Evolutionary conservation across 352 stramenopile genomes (phyloP).

Genomic region (Globisporangium alternatum): DNA sequence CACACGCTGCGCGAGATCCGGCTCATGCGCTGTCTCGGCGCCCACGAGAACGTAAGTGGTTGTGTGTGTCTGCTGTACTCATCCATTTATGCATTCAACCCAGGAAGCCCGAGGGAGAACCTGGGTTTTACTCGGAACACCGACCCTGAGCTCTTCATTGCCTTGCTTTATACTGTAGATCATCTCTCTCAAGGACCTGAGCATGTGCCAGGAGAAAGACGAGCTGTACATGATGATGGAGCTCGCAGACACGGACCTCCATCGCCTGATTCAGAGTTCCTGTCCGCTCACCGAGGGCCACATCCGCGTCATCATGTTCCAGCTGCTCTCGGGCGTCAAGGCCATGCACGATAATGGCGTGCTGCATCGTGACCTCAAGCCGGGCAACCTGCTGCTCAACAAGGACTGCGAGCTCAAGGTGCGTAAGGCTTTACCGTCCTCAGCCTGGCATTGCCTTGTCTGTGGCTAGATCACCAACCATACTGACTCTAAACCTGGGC

Average conservation of each 20-base stretch:
- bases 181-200: slow-evolving; percentile 88
- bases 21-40: slow-evolving; percentile 85
- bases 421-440: slow-evolving; percentile 12
- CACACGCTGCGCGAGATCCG: slow-evolving; percentile 90
- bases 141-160: neutral
- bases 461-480: neutral
- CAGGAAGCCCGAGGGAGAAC: neutral
- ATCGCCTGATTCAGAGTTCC: slow-evolving; percentile 87
- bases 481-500: neutral
- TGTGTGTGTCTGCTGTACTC: slow-evolving; percentile 3
- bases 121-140: neutral
- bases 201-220: slow-evolving; percentile 90
- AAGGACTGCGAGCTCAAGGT: slow-evolving; percentile 90
- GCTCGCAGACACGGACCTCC: slow-evolving; percentile 92
- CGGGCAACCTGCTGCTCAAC: slow-evolving; percentile 92
- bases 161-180: slow-evolving; percentile 43
- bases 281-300: slow-evolving; percentile 77
- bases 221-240: slow-evolving; percentile 97
- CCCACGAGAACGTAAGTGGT: slow-evolving; percentile 84
- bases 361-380: slow-evolving; percentile 93
- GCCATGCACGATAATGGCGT: slow-evolving; percentile 93
- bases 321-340: slow-evolving; percentile 83
- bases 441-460: neutral
- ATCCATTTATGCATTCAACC: neutral
- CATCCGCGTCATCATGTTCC: slow-evolving; percentile 87